phyloP scores from a whole-genome alignment of 345 rosid genomes.

The Melastoma malabathricum region DNA sequence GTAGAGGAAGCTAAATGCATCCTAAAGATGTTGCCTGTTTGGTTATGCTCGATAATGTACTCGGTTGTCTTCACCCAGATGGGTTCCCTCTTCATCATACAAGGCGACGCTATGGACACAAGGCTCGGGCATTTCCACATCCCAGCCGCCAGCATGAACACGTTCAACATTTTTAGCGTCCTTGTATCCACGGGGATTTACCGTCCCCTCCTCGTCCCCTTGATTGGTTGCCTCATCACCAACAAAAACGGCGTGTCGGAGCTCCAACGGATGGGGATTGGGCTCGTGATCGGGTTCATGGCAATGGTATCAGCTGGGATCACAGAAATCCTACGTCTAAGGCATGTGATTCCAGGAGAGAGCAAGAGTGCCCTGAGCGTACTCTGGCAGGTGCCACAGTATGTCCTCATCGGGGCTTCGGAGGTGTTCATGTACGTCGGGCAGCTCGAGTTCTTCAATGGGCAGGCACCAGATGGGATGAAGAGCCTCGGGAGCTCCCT shows the following conservation, averaged over 20 bases:
- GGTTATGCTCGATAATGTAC: conserved; percentile 54
- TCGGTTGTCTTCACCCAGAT: conserved; percentile 52
- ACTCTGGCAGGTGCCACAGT: conserved; percentile 87
- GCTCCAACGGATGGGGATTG: conserved; percentile 82
- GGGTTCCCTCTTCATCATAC: conserved; percentile 57
- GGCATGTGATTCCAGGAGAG: conserved; percentile 22
- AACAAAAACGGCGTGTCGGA: conserved; percentile 53
- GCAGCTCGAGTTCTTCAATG: conserved; percentile 80
- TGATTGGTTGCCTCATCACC: conserved; percentile 29
- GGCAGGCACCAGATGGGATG: conserved; percentile 80
- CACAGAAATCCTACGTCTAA: conserved; percentile 54
- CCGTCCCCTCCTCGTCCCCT: conserved; percentile 49
- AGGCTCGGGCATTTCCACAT: conserved; percentile 37
- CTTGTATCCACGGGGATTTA: conserved; percentile 57
- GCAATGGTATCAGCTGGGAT: conserved; percentile 75
- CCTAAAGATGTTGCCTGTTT: conserved; percentile 37
- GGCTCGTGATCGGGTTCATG: conserved; percentile 58
- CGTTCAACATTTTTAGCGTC: conserved; percentile 71
- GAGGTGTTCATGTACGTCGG: conserved; percentile 95
- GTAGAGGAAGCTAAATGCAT: conserved; percentile 62
- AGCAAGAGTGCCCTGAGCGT: conserved; percentile 51
- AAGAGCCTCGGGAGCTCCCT: conserved; percentile 90
- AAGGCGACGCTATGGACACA: conserved; percentile 60
- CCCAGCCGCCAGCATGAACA: conserved; percentile 93
- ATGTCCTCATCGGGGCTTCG: conserved; percentile 63